Base-by-base conservation (phyloP, 768 basidiomycete genomes). In the Tubosaeta sp. region DNA sequence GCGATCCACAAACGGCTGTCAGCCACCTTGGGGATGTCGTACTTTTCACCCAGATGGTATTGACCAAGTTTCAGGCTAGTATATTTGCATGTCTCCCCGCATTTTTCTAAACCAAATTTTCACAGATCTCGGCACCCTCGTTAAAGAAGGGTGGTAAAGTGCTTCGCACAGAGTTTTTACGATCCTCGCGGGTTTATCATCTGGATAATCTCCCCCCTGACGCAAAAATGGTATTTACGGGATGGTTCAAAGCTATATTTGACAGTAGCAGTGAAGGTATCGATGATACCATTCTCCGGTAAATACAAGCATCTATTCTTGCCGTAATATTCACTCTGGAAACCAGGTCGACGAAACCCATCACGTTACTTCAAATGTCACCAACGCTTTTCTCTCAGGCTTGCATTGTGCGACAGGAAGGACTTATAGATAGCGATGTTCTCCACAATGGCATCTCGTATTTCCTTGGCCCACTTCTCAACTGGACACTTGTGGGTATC, bases 1-100 rank as follows among this genome's bases (percentile, higher is more conserved):
- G 89, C 42, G 89, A 91, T 66, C 90, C 90, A 16, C 90, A 90
- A 66, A 86, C 84, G 16, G 89, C 89, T 5, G 79, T 90, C 34
- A 82, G 78, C 52, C 84, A 88, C 64, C 71, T 90, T 2, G 90
- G 90, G 3, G 80, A 89, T 55, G 77, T 91, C n/a, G 84, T 90
- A 14, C 61, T 91, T 32, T 89, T 91, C 59, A 67, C 80, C 7
- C 88, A 91, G 64, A 77, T 79, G 55, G 75, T 78, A 16, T 66
- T 86, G 30, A 74, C 76, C n/a, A 80, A 82, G 46, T 90, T 81
- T 61, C 79, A 83, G 62, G 88, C 81, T 46, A 58, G 75, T 64
- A 30, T 36, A 31, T 32, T 43, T 4, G 30, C 27, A 13, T 39
- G 12, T 25, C 31, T 53, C n/a, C n/a, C 40, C 14, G 13, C 29